Evolutionary conservation across 2,329 filamentous ascomycete species (phyloP), one percentile per base, ranked within the genome.

Genomic region (Stemphylium beticola): DNA sequence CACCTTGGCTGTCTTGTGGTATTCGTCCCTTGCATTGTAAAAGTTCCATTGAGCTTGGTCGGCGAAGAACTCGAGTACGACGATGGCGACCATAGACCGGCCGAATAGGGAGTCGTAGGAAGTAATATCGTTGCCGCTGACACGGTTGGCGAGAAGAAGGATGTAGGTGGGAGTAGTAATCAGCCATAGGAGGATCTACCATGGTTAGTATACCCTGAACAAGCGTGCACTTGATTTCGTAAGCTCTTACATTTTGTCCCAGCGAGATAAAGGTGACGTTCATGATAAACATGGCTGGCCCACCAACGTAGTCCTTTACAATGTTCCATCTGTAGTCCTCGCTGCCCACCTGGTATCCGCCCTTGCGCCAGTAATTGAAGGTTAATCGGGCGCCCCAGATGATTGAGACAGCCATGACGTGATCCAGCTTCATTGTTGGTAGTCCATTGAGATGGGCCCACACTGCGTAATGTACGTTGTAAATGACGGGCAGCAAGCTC

Each of bases 311-410:
- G 24, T 83, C 79, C 71, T 87, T 87, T 47, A 98, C 79, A 50
- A 93, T 86, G 52, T 83, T 82, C 93, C 95, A 99, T 77, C 95
- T 85, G 75, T 99, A 99, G 76, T 99, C 95, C 76, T 99, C 93
- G 14, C 90, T 93, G 33, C 95, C 93, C 60, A 93, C 82, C 14
- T 83, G 80, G 74, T 99, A 99, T 20, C 95, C 95, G 34, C 95
- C 95, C 75, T 91, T 96, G 54, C 95, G 89, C 88, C 90, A 96
- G 79, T 97, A 99, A 78, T 99, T 99, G 81, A 85, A 98, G 2
- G 93, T 98, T 76, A 99, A 80, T 10, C 95, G 89, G 79, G 92
- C 90, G 76, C 89, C 91, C 95, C 95, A 99, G 8, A 93, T 65
- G 1, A 83, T 76, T 45, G 87, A 89, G 65, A 91, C 87, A 1